A percentile compares a stretch with the other conserved stretches of the same genome.
phyloP scores from a whole-genome alignment of 2,329 filamentous ascomycete species.

The Fusarium foetens region DNA sequence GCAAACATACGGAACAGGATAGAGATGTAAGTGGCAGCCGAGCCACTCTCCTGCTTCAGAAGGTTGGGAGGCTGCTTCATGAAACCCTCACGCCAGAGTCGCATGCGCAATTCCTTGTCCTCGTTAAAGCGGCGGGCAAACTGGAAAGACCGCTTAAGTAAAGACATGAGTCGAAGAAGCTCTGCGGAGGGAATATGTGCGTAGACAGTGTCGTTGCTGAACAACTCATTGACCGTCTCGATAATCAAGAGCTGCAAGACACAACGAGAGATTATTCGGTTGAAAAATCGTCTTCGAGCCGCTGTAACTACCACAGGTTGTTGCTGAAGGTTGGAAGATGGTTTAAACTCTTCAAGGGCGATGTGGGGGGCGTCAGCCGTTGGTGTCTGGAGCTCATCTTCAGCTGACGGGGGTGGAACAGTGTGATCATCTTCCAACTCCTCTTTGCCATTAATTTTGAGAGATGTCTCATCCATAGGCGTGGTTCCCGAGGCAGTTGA shows the following conservation, averaged over 20 bases:
- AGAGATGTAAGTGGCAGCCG: slow-evolving; percentile 92
- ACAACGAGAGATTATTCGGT: slow-evolving; percentile 98
- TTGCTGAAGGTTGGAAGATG: slow-evolving; percentile 79
- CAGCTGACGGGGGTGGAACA: slow-evolving; percentile 44
- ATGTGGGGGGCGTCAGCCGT: slow-evolving; percentile 52
- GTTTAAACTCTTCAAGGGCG: slow-evolving; percentile 86
- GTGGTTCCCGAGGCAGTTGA: slow-evolving; percentile 53
- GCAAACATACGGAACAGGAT: slow-evolving; percentile 98
- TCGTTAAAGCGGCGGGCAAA: slow-evolving; percentile 98
- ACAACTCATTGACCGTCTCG: slow-evolving; percentile 98
- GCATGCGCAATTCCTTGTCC: slow-evolving; percentile 93
- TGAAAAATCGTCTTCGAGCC: slow-evolving; percentile 94
- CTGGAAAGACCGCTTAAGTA: slow-evolving; percentile 95
- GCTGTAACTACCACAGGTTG: slow-evolving; percentile 93
- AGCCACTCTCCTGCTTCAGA: slow-evolving; percentile 94
- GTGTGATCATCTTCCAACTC: slow-evolving; percentile 54
- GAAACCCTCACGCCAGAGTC: slow-evolving; percentile 96
- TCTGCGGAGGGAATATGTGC: slow-evolving; percentile 90
- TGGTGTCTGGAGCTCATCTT: slow-evolving; percentile 50
- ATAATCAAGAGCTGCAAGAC: slow-evolving; percentile 99
- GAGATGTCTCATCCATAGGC: slow-evolving; percentile 62
- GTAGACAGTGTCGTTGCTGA: slow-evolving; percentile 97
- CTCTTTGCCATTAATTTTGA: slow-evolving; percentile 68
- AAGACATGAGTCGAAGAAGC: slow-evolving; percentile 88
- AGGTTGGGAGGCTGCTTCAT: slow-evolving; percentile 99